These are phyloP conservation scores for Plasmodium vivax DNA, from an alignment of 169 alveolate genomes.

Conservation along the genomic window DNA sequence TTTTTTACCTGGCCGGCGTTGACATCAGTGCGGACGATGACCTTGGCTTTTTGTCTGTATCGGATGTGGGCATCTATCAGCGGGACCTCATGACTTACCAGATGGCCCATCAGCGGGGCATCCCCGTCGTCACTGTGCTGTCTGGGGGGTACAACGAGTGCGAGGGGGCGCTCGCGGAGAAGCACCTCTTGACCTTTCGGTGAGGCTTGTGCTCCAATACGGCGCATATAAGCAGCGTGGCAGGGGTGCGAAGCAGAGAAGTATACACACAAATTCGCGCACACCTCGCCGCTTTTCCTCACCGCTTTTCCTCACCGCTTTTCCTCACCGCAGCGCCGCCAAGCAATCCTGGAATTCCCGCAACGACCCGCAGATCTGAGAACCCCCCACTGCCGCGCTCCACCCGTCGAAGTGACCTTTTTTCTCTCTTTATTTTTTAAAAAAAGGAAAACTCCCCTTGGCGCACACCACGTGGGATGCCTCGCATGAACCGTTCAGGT, in stretches of 20 bases:
- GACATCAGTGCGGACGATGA: conserved; percentile 71
- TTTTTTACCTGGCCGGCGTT: conserved; percentile 77
- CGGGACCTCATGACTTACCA: conserved; percentile 63
- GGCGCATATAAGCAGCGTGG: background rate
- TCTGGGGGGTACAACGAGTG: conserved; percentile 60
- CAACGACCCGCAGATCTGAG: background rate
- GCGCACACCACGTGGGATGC: background rate
- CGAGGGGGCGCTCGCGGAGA: background rate
- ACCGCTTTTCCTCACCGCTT: background rate
- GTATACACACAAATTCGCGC: background rate
- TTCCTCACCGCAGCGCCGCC: conserved; percentile 16
- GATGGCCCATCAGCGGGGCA: conserved; percentile 12
- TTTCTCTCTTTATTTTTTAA: background rate
- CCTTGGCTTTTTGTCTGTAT: conserved; percentile 54
- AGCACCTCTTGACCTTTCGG: conserved; percentile 45
- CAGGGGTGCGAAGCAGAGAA: background rate
- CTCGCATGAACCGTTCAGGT: background rate
- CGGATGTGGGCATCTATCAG: conserved; percentile 66
- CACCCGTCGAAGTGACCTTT: background rate
- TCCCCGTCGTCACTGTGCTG: conserved; percentile 32
- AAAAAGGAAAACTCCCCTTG: background rate
- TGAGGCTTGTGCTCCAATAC: background rate
- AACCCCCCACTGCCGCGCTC: background rate
- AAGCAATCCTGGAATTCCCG: conserved; percentile 6
- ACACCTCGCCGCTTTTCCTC: background rate